These are phyloP conservation scores for Cercophora sp. DNA, from an alignment of 495 filamentous ascomycete genomes.

Conservation along the genomic window DNA sequence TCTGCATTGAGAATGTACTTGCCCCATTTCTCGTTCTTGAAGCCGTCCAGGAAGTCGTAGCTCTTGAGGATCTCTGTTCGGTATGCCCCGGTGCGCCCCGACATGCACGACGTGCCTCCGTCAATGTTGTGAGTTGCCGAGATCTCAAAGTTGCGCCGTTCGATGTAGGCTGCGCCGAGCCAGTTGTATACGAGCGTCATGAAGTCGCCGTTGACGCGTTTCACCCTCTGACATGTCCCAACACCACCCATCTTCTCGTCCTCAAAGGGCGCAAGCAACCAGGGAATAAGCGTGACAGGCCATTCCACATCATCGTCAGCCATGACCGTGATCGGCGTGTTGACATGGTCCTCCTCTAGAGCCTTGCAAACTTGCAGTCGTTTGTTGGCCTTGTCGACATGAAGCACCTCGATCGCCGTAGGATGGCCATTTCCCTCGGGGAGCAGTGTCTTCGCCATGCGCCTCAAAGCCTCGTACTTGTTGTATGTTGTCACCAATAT, in stretches of 20 bases:
- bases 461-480: conserved; percentile 42
- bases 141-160: conserved; percentile 84
- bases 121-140: conserved; percentile 81
- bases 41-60: conserved; percentile 65
- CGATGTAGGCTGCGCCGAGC: conserved; percentile 76
- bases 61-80: conserved; percentile 75
- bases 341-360: conserved; percentile 62
- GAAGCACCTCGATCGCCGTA: conserved; percentile 41
- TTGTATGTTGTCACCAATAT: conserved; percentile 54
- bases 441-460: conserved; percentile 40
- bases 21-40: conserved; percentile 69
- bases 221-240: conserved; percentile 76
- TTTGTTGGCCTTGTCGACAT: conserved; percentile 59
- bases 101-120: conserved; percentile 83
- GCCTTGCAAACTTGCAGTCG: conserved; percentile 77
- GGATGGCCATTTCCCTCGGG: conserved; percentile 8
- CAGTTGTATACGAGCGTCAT: conserved; percentile 65
- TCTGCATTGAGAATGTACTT: conserved; percentile 73
- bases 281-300: conserved; percentile 70
- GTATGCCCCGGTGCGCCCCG: conserved; percentile 80
- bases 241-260: conserved; percentile 72
- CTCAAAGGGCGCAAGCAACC: conserved; percentile 84
- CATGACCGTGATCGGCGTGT: conserved; percentile 71
- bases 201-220: conserved; percentile 57
- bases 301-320: conserved; percentile 87